Conservation (phyloP, 176 grass and related monocot genomes). For the Pontederia paniculata region DNA sequence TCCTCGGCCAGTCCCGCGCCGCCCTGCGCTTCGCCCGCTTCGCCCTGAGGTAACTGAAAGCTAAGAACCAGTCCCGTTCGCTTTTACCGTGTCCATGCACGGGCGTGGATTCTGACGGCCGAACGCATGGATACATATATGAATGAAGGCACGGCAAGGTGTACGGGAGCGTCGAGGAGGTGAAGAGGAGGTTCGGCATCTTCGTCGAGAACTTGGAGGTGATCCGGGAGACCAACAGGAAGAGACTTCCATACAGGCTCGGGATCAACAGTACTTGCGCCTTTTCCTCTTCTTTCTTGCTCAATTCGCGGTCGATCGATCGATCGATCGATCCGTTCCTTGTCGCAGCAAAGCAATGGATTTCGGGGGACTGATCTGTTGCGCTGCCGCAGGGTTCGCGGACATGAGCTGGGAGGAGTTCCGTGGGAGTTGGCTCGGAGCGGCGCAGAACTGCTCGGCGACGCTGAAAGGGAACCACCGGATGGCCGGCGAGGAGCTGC, state of each 20-base stretch:
- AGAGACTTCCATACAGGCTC: conserved; percentile 64
- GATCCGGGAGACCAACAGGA: conserved; percentile 61
- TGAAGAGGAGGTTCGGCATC: conserved; percentile 52
- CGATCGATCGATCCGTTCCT: neutral
- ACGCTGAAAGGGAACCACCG: conserved; percentile 73
- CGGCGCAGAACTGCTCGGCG: conserved; percentile 88
- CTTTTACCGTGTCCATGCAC: too few relatives aligned
- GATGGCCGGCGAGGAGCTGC: conserved; percentile 42
- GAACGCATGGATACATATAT: too few relatives aligned
- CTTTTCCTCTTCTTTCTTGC: conserved; percentile 4
- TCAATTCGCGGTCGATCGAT: neutral
- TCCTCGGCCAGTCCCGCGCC: conserved; percentile 57
- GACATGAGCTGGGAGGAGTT: conserved; percentile 99
- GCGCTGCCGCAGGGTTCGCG: conserved; percentile 36
- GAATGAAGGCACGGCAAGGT: conserved; percentile 82
- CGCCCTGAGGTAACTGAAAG: conserved; percentile 37
- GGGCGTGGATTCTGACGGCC: neutral
- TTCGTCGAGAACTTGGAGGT: conserved; percentile 74
- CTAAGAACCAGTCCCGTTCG: neutral
- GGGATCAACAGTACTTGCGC: conserved; percentile 64
- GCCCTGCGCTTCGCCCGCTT: conserved; percentile 65
- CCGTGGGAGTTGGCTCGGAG: conserved; percentile 52
- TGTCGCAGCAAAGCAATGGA: neutral
- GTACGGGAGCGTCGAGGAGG: conserved; percentile 61
- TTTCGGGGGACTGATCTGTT: neutral